Percentiles rank a stretch among this genome's conserved stretches.
These are phyloP conservation scores for Hypoxylon crocopeplum DNA, from an alignment of 495 filamentous ascomycete genomes.

Conservation along the genomic window DNA sequence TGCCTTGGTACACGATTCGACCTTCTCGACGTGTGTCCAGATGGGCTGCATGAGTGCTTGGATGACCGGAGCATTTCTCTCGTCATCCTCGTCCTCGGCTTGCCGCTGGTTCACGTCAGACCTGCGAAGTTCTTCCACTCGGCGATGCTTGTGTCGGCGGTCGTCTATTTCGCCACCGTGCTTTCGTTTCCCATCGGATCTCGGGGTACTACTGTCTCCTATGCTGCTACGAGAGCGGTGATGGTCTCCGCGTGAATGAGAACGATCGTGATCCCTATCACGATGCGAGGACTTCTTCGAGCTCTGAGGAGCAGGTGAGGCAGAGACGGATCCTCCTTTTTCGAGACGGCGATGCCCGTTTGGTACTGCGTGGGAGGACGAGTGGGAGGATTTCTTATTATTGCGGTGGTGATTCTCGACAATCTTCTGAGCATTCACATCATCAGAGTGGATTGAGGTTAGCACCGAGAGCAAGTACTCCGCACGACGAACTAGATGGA, in stretches of 20 bases:
- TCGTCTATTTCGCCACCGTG: slow-evolving; percentile 45
- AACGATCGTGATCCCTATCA: slow-evolving; percentile 49
- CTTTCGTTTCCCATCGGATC: slow-evolving; percentile 56
- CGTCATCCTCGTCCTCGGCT: slow-evolving; percentile 49
- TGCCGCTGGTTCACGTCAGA: slow-evolving; percentile 37
- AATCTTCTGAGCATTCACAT: slow-evolving; percentile 75
- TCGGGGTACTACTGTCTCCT: slow-evolving; percentile 51
- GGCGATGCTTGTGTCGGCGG: slow-evolving; percentile 45
- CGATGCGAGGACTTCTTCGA: slow-evolving; percentile 50
- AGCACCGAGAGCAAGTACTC: slow-evolving; percentile 94
- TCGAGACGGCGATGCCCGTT: slow-evolving; percentile 61
- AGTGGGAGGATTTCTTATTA: slow-evolving; percentile 64
- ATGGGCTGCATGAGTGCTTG: slow-evolving; percentile 54
- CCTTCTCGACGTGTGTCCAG: slow-evolving; percentile 49
- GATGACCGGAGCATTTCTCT: slow-evolving; percentile 50
- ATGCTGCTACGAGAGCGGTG: slow-evolving; percentile 55
- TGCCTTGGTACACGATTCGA: slow-evolving; percentile 51
- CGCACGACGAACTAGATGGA: slow-evolving; percentile 92
- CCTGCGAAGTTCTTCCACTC: slow-evolving; percentile 43
- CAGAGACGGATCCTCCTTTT: slow-evolving; percentile 60
- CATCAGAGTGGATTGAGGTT: slow-evolving; percentile 74
- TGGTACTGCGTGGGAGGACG: slow-evolving; percentile 27
- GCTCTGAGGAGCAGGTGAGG: slow-evolving; percentile 62
- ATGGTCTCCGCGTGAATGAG: slow-evolving; percentile 50
- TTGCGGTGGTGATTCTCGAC: slow-evolving; percentile 92